Evolutionary conservation across 495 filamentous ascomycete genomes (phyloP).

Genomic region (Hypoxylon subgilvum): DNA sequence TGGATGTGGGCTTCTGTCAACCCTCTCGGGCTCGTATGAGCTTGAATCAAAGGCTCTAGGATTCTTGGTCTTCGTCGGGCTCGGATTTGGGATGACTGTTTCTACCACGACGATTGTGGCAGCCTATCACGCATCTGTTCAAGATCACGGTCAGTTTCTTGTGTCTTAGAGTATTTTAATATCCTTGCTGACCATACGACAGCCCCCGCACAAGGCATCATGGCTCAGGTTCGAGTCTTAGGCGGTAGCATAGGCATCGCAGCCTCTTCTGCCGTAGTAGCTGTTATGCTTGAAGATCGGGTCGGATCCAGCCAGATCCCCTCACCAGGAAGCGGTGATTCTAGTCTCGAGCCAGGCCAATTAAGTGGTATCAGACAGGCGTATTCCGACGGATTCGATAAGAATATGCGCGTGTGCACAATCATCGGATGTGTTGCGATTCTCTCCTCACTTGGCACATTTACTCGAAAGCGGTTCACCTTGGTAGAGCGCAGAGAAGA

Average conservation of each 20-base stretch:
- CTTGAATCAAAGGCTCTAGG: conserved; percentile 50
- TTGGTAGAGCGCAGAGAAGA: conserved; percentile 33
- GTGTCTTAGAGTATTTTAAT: neutral
- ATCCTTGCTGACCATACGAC: conserved; percentile 5
- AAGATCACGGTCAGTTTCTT: conserved; percentile 46
- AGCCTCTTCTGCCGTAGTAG: conserved; percentile 53
- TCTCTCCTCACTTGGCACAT: conserved; percentile 41
- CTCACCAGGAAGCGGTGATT: conserved; percentile 21
- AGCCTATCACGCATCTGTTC: conserved; percentile 39
- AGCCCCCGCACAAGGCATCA: conserved; percentile 59
- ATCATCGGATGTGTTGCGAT: conserved; percentile 43
- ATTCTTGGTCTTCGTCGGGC: conserved; percentile 52
- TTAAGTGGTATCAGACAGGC: conserved; percentile 29
- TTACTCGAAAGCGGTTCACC: conserved; percentile 33
- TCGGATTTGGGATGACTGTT: conserved; percentile 54
- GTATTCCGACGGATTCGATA: conserved; percentile 47
- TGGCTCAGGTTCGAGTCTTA: conserved; percentile 58
- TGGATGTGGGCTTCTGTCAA: conserved; percentile 49
- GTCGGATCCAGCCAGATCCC: conserved; percentile 34
- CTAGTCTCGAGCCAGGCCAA: conserved; percentile 12
- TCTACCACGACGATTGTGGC: conserved; percentile 48
- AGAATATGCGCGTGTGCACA: conserved; percentile 49
- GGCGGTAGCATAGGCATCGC: conserved; percentile 62
- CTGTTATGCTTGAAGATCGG: conserved; percentile 31
- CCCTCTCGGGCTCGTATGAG: conserved; percentile 33